These are phyloP conservation scores for Acanthamoeba castellanii DNA, from an alignment of 208 protist genomes.

Conservation along the genomic window DNA sequence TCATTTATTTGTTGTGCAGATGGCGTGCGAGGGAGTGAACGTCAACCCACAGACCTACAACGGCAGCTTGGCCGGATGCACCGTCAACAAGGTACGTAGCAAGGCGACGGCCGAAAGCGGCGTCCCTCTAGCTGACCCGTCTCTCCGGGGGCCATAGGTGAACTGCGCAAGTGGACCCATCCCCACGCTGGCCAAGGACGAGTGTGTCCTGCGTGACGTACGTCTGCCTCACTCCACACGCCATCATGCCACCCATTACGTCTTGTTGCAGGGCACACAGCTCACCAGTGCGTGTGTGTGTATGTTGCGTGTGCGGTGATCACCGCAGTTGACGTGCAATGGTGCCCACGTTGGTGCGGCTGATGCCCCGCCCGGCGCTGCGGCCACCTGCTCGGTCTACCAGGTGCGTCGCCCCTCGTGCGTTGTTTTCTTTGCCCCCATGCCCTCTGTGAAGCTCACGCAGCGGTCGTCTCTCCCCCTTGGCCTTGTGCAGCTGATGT, in stretches of 20 bases:
- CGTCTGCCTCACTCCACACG: neutral
- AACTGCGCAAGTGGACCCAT: neutral
- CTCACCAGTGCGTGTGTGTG: too few relatives aligned
- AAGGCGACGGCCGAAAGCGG: neutral
- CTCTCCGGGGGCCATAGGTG: neutral
- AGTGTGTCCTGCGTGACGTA: slow-evolving; percentile 2
- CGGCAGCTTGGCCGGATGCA: neutral
- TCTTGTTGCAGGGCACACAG: too few relatives aligned
- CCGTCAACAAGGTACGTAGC: neutral
- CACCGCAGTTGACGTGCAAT: neutral
- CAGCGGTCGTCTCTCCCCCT: neutral
- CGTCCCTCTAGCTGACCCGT: too few relatives aligned
- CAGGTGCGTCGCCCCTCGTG: neutral
- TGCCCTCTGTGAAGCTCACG: neutral
- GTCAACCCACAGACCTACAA: slow-evolving; percentile 30
- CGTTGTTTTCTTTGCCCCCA: neutral
- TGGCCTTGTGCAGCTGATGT: neutral
- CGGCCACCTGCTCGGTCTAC: slow-evolving; percentile 31
- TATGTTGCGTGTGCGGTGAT: too few relatives aligned
- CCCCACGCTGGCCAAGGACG: neutral
- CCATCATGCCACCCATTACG: neutral
- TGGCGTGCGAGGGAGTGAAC: neutral
- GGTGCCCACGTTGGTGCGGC: neutral
- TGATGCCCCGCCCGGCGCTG: neutral
- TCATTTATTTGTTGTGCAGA: neutral